Evolutionary conservation across 352 stramenopile genomes (phyloP).

Genomic region (Phytophthora sansomeana): DNA sequence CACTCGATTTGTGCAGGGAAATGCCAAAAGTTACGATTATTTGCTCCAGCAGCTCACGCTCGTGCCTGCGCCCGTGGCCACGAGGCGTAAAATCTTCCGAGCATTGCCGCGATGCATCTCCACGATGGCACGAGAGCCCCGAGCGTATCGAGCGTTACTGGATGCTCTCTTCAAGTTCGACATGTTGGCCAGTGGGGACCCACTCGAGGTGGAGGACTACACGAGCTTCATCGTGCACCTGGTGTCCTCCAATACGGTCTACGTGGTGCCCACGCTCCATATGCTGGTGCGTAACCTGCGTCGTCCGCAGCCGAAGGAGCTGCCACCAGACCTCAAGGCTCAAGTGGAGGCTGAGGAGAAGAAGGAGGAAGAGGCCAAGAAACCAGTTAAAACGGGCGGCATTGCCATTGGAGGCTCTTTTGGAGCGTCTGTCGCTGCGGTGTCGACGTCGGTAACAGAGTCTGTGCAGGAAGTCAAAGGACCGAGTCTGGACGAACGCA

Average conservation of each 20-base stretch:
- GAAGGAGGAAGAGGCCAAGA: conserved; percentile 14
- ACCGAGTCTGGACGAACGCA: conserved; percentile 52
- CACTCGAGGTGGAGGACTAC: conserved; percentile 72
- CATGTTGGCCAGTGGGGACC: conserved; percentile 54
- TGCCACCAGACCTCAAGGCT: conserved; percentile 45
- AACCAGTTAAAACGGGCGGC: conserved; percentile 9
- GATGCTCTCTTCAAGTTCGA: conserved; percentile 88
- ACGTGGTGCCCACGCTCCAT: conserved; percentile 81
- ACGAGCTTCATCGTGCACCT: conserved; percentile 77
- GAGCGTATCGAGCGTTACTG: conserved; percentile 74
- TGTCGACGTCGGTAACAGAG: conserved; percentile 12
- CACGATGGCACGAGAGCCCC: conserved; percentile 69
- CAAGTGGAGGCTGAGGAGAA: conserved; percentile 13
- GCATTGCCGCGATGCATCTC: conserved; percentile 82
- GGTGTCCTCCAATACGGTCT: conserved; percentile 86
- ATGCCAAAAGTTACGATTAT: conserved; percentile 83
- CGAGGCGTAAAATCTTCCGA: conserved; percentile 76
- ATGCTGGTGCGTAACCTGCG: conserved; percentile 85
- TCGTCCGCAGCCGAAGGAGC: conserved; percentile 53
- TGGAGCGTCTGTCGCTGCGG: conserved; percentile 14
- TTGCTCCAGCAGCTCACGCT: conserved; percentile 73
- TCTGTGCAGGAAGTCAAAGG: conserved; percentile 16
- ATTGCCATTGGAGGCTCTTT: conserved; percentile 65
- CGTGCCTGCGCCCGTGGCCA: conserved; percentile 44
- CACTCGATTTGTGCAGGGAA: conserved; percentile 49